Evolutionary conservation across 108 stramenopile genomes (phyloP).

Genomic region (Cyclotella distinguenda): DNA sequence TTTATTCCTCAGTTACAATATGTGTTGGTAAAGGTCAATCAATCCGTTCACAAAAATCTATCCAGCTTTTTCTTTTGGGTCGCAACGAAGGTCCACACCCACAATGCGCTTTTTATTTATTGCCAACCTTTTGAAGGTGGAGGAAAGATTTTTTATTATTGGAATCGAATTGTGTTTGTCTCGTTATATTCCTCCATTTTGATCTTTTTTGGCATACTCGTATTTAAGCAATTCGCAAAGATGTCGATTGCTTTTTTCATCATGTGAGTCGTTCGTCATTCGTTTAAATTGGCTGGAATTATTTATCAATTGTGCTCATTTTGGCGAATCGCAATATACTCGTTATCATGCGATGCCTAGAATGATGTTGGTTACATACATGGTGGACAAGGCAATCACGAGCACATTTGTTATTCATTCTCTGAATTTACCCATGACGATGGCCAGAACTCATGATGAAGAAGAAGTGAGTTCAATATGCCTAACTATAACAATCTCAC

Average conservation of each 20-base stretch:
- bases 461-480: slow-evolving; percentile 43
- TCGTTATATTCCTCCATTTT: slow-evolving; percentile 43
- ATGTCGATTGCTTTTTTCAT: slow-evolving; percentile 23
- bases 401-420: slow-evolving; percentile 34
- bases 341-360: background rate
- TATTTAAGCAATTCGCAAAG: slow-evolving; percentile 16
- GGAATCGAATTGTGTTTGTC: slow-evolving; percentile 49
- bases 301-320: background rate
- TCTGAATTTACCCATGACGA: slow-evolving; percentile 26
- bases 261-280: slow-evolving; percentile 3
- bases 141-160: slow-evolving; percentile 54
- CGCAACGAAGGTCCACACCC: slow-evolving; percentile 56
- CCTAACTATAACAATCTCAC: too few species aligned
- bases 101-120: slow-evolving; percentile 59
- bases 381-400: slow-evolving; percentile 29
- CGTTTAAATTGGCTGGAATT: background rate
- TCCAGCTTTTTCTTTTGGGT: slow-evolving; percentile 55
- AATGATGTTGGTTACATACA: slow-evolving; percentile 27
- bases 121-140: slow-evolving; percentile 57
- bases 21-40: too few species aligned
- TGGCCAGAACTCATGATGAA: slow-evolving; percentile 36
- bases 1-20: too few species aligned
- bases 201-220: slow-evolving; percentile 40
- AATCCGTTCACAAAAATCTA: too few species aligned
- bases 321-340: background rate